Evolutionary conservation across 2,329 filamentous ascomycete species (phyloP).

Genomic region (Trichothecium sympodiale): DNA sequence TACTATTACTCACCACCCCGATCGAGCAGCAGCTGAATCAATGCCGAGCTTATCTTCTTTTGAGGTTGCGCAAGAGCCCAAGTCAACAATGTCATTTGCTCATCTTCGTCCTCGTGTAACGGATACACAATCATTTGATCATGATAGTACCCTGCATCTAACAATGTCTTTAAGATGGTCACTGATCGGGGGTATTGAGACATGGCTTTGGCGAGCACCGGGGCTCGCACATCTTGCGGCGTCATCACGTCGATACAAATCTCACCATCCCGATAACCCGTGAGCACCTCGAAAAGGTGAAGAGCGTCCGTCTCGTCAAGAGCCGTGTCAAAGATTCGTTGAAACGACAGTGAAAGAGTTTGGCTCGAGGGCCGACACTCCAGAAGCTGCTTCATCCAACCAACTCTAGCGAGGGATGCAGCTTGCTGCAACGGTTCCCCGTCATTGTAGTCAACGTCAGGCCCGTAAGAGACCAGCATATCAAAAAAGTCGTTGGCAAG

Average conservation of each 20-base stretch:
- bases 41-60: constrained; percentile 46
- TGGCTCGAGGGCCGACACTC: constrained; percentile 35
- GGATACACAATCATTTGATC: constrained; percentile 40
- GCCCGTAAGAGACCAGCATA: constrained; percentile 24
- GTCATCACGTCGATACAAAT: constrained; percentile 40
- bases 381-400: constrained; percentile 39
- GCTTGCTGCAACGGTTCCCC: constrained; percentile 44
- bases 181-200: constrained; percentile 42
- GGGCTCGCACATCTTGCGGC: constrained; percentile 27
- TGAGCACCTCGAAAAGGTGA: constrained; percentile 39
- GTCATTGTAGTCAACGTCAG: constrained; percentile 37
- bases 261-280: constrained; percentile 35
- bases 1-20: constrained; percentile 22
- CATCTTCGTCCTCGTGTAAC: constrained; percentile 32
- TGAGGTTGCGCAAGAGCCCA: constrained; percentile 54
- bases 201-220: constrained; percentile 41
- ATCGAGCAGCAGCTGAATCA: constrained; percentile 46
- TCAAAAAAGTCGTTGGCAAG: constrained; percentile 35
- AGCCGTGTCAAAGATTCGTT: constrained; percentile 41
- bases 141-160: constrained; percentile 49
- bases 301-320: constrained; percentile 38
- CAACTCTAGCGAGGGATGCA: constrained; percentile 36
- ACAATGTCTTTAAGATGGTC: constrained; percentile 37
- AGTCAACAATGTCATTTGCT: constrained; percentile 44
- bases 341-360: constrained; percentile 41